A percentile compares a stretch with the other conserved stretches of the same genome.
phyloP scores from a whole-genome alignment of 495 filamentous ascomycete genomes.

The Lepraria neglecta region DNA sequence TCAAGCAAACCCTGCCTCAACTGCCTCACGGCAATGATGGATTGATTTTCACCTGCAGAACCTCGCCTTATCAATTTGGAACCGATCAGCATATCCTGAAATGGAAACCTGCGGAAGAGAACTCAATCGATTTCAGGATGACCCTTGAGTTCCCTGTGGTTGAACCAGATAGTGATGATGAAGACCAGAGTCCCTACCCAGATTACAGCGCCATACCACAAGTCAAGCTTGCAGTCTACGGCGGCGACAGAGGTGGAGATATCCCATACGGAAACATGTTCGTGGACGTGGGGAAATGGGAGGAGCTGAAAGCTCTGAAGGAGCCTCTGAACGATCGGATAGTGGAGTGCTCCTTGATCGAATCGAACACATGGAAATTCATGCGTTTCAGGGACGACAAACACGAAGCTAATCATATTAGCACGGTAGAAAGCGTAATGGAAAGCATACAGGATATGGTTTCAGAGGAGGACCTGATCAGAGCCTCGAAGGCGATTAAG shows the following conservation, averaged over 20 bases:
- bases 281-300: constrained; percentile 75
- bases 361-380: constrained; percentile 68
- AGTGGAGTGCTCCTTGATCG: constrained; percentile 80
- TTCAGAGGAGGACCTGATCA: constrained; percentile 58
- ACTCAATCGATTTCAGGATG: constrained; percentile 86
- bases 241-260: constrained; percentile 52
- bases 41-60: constrained; percentile 90
- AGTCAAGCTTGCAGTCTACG: constrained; percentile 53
- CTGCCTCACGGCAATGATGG: constrained; percentile 92
- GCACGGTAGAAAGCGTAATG: constrained; percentile 70
- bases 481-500: constrained; percentile 57
- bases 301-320: constrained; percentile 60
- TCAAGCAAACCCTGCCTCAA: constrained; percentile 70
- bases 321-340: constrained; percentile 74
- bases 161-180: constrained; percentile 62
- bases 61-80: constrained; percentile 74
- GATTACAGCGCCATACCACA: constrained; percentile 51
- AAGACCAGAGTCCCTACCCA: constrained; percentile 37
- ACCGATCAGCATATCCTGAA: constrained; percentile 92
- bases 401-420: constrained; percentile 78
- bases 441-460: constrained; percentile 74
- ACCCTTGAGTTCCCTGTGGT: constrained; percentile 66
- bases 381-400: constrained; percentile 89
- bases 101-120: constrained; percentile 91
- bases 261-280: constrained; percentile 56